Base-by-base conservation (phyloP, 768 basidiomycete species). In the Calocybe indica region DNA sequence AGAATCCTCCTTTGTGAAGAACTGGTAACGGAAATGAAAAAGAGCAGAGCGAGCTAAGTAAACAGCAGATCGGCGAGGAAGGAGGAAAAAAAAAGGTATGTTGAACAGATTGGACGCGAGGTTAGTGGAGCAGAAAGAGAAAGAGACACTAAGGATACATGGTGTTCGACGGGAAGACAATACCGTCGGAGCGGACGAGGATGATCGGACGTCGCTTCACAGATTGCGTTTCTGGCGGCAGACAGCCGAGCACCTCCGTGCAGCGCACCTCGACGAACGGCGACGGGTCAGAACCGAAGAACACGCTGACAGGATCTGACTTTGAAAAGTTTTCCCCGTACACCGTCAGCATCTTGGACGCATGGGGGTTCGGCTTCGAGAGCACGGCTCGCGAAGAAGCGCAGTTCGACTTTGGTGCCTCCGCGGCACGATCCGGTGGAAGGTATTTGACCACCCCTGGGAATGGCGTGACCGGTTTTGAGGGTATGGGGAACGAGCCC, bases 281-380 rank as follows among this genome's bases (percentile, higher is more conserved):
- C 49, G 88, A 89, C 45, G 85, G 88, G 63, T 90, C 87, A 22
- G 83, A 80, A 37, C 92, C 91, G 57, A 93, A 91, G 75, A 89
- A 93, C 45, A 93, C 81, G 39, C 76, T 79, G 50, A 89, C 74
- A 34, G 90, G 88, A 49, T 92, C 88, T 35, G 76, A 64, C 73
- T 91, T 92, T 59, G 77, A 80, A 64, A 93, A 91, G 68, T 92
- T 88, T 67, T 92, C 88, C 49, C 91, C 92, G 57, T 92, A 89
- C 1, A 93, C 74, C 22, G 89, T 92, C 54, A 92, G 66, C 80
- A 89, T 82, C 69, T 90, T 86, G 22, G 79, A 77, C 33, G 82
- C 75, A 56, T 87, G 84, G 28, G 86, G 84, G 58, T 82, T 87
- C 22, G 88, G 85, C 65, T 91, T 88, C 37, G 85, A 72, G 50